Evolutionary conservation across 805 yeast genomes (phyloP).

Genomic region (Candida manassasensis): DNA sequence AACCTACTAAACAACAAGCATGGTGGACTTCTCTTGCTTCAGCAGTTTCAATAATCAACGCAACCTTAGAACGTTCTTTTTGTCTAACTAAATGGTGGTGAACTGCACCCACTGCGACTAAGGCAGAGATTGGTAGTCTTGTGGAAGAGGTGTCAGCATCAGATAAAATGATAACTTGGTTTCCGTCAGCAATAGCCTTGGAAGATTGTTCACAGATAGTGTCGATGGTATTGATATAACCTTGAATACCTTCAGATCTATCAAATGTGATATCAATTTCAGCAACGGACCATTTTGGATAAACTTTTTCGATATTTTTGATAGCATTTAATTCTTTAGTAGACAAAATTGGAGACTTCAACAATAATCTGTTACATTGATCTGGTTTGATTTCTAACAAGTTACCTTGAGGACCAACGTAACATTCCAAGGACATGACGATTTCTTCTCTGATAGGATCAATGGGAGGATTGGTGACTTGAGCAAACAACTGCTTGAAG

Average conservation of each 20-base stretch:
- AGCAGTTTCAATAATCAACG: constrained; percentile 86
- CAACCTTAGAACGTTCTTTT: constrained; percentile 94
- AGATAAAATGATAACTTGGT: constrained; percentile 70
- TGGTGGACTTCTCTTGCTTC: constrained; percentile 98
- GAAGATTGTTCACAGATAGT: constrained; percentile 84
- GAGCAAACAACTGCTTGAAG: constrained; percentile 94
- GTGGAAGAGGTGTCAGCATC: constrained; percentile 60
- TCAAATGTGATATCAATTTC: constrained; percentile 85
- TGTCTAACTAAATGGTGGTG: constrained; percentile 95
- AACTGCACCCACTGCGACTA: constrained; percentile 94
- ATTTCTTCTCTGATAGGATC: constrained; percentile 96
- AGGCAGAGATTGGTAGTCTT: constrained; percentile 77
- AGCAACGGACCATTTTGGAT: constrained; percentile 82
- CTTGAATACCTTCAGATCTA: constrained; percentile 76
- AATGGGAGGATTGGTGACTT: constrained; percentile 97
- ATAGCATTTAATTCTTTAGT: constrained; percentile 72
- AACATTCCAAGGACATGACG: constrained; percentile 96
- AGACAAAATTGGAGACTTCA: constrained; percentile 78
- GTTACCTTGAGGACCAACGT: constrained; percentile 98
- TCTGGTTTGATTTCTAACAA: constrained; percentile 85
- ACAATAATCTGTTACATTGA: constrained; percentile 84
- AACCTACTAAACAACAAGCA: constrained; percentile 88
- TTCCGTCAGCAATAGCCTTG: constrained; percentile 70
- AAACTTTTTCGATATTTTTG: constrained; percentile 62
- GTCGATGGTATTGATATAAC: constrained; percentile 81